These are phyloP conservation scores for Exophiala aquamarina DNA, from an alignment of 2,329 filamentous ascomycete genomes.

Conservation along the genomic window DNA sequence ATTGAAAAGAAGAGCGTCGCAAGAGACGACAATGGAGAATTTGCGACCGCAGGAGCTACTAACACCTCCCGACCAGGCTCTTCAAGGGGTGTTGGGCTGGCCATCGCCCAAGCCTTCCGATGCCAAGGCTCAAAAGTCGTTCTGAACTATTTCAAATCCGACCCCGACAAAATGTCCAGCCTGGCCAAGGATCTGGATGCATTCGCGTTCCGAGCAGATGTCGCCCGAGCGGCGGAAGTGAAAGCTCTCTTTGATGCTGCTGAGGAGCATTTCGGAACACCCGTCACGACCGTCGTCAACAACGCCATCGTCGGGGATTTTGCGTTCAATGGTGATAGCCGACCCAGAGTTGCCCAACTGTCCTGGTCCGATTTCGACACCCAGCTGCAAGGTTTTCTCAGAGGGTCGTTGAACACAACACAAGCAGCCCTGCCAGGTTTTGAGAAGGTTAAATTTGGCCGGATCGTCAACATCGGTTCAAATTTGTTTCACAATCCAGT, in stretches of 20 bases:
- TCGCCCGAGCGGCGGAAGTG: conserved; percentile 17
- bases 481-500: conserved; percentile 26
- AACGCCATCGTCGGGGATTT: conserved; percentile 25
- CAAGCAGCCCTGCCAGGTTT: conserved; percentile 22
- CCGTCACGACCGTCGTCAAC: conserved; percentile 25
- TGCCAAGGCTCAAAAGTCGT: conserved; percentile 16
- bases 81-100: conserved; percentile 20
- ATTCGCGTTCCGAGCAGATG: conserved; percentile 18
- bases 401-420: conserved; percentile 23
- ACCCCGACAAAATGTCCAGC: background rate
- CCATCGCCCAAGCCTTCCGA: conserved; percentile 19
- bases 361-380: conserved; percentile 20
- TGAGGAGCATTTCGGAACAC: conserved; percentile 10
- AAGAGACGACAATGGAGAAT: background rate
- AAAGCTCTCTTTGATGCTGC: conserved; percentile 17
- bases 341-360: conserved; percentile 19
- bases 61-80: conserved; percentile 17
- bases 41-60: too few species aligned
- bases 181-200: conserved; percentile 14
- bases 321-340: conserved; percentile 25
- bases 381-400: conserved; percentile 21
- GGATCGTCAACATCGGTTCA: conserved; percentile 26
- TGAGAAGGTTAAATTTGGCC: conserved; percentile 13
- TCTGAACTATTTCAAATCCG: conserved; percentile 19
- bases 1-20: too few species aligned